Base-by-base conservation (phyloP, 495 filamentous ascomycete species). In the Penicillium salamii region DNA sequence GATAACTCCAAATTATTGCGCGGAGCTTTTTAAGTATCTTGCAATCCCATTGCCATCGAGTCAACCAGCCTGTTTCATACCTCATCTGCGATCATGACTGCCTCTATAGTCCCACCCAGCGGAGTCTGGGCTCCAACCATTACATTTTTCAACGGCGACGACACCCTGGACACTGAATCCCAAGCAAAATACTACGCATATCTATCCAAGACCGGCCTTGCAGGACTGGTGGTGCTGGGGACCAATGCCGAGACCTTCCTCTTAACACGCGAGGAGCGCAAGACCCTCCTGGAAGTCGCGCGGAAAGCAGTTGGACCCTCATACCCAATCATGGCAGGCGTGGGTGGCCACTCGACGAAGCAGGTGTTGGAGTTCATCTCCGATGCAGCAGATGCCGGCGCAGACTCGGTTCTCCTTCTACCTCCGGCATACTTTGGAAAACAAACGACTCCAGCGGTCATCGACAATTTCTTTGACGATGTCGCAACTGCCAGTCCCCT, bases 191-290 rank as follows among this genome's bases (percentile, higher is more conserved):
- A 85, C 69, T 83, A 75, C 60, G 29, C 62, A 20, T 81, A 85
- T 53, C 76, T 85, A 4, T 73, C 78, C 9, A 59, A 54, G 13
- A 72, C 76, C 1, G 78, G 78, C 0, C 75, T 85, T 3, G 65
- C 77, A 0, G 83, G 83, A 2, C 70, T 86, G 3, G 72, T 85
- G 4, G 74, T 85, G 56, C 69, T 84, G 26, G 83, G 83, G 46
- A 85, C 82, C 33, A 86, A 86, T 64, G 80, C 81, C 49, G 82
- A 87, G 61, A 77, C 82, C 5, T 82, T 85, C 62, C 75, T 85
- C 0, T 69, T 87, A 31, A 82, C 80, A 9, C 79, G 80, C 39
- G 71, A 82, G 41, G 83, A 87, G 58, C 77, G 83, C 28, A 57
- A 59, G 7, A 61, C 69, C 26, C 66, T 83, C 14, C 71, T 86